Percentiles rank a stretch among this genome's conserved stretches.
These are phyloP conservation scores for Globisporangium sylvaticum DNA, from an alignment of 352 stramenopile genomes.

Conservation along the genomic window DNA sequence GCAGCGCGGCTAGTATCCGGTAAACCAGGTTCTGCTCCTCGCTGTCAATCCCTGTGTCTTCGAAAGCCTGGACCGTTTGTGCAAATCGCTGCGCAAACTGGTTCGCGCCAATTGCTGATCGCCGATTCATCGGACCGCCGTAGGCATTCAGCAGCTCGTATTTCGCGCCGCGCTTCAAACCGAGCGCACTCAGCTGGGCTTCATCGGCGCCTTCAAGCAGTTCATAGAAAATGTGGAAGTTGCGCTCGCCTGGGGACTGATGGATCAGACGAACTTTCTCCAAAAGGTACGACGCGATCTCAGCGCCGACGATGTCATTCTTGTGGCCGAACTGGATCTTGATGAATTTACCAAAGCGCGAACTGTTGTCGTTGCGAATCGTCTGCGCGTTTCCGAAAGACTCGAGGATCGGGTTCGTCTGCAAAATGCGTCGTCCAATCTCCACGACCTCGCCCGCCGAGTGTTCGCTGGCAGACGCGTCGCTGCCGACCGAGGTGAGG, in stretches of 20 bases:
- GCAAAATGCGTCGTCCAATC: constrained; percentile 87
- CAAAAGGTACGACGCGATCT: constrained; percentile 95
- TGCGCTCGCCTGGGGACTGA: constrained; percentile 90
- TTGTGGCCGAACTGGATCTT: constrained; percentile 88
- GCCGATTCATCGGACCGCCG: constrained; percentile 37
- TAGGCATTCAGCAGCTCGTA: constrained; percentile 90
- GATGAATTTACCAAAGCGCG: constrained; percentile 96
- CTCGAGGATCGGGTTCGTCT: constrained; percentile 97
- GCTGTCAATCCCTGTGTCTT: constrained; percentile 61
- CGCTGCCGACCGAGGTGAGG: constrained; percentile 84
- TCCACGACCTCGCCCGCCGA: constrained; percentile 47
- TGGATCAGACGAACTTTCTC: constrained; percentile 95
- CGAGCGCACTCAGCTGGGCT: constrained; percentile 57
- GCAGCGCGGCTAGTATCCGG: constrained; percentile 82
- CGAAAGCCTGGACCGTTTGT: constrained; percentile 70
- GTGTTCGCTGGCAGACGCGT: constrained; percentile 16
- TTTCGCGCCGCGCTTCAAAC: constrained; percentile 53
- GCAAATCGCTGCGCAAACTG: constrained; percentile 59
- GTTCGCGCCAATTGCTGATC: constrained; percentile 27
- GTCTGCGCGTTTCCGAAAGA: constrained; percentile 97
- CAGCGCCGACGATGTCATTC: constrained; percentile 88
- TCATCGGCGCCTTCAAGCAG: constrained; percentile 81
- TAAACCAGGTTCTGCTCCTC: constrained; percentile 56
- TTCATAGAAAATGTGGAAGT: constrained; percentile 97
- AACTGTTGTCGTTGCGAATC: constrained; percentile 96